phyloP scores from a whole-genome alignment of 257 asterid genomes.

The Petunia secreta region DNA sequence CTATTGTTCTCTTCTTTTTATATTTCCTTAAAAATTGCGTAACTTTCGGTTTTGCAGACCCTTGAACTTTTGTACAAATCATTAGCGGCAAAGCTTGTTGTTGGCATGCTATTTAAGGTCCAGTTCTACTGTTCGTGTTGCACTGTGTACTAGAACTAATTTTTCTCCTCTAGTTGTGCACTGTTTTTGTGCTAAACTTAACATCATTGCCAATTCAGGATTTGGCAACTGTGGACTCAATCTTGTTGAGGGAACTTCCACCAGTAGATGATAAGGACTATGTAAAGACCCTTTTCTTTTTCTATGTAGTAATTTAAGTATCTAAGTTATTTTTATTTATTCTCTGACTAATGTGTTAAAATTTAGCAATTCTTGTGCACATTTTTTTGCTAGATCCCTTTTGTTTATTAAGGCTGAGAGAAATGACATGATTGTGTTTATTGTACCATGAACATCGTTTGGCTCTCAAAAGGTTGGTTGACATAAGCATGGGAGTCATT shows the following conservation, averaged over 20 bases:
- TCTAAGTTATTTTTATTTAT: neutral
- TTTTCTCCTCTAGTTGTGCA: conserved; percentile 27
- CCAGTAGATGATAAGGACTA: conserved; percentile 76
- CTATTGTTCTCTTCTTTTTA: conserved; percentile 4
- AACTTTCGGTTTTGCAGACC: conserved; percentile 44
- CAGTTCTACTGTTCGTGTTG: conserved; percentile 20
- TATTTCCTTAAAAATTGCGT: conserved; percentile 21
- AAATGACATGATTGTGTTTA: conserved; percentile 33
- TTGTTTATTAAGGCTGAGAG: conserved; percentile 17
- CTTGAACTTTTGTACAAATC: conserved; percentile 91
- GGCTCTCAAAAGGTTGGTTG: conserved; percentile 89
- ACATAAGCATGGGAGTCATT: conserved; percentile 95
- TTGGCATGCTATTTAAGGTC: conserved; percentile 99
- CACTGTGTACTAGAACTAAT: conserved; percentile 13
- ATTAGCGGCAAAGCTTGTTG: conserved; percentile 83
- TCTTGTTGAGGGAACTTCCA: conserved; percentile 93
- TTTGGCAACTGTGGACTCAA: conserved; percentile 96
- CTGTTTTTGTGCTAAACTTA: conserved; percentile 26
- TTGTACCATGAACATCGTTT: conserved; percentile 59
- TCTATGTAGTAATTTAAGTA: conserved; percentile 1
- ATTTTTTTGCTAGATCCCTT: neutral
- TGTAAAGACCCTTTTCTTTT: conserved; percentile 53
- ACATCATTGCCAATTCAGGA: conserved; percentile 52
- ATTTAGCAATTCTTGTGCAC: conserved; percentile 5
- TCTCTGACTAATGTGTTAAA: neutral